phyloP scores from a whole-genome alignment of 768 basidiomycete genomes.

The Filobasidium wieringae region DNA sequence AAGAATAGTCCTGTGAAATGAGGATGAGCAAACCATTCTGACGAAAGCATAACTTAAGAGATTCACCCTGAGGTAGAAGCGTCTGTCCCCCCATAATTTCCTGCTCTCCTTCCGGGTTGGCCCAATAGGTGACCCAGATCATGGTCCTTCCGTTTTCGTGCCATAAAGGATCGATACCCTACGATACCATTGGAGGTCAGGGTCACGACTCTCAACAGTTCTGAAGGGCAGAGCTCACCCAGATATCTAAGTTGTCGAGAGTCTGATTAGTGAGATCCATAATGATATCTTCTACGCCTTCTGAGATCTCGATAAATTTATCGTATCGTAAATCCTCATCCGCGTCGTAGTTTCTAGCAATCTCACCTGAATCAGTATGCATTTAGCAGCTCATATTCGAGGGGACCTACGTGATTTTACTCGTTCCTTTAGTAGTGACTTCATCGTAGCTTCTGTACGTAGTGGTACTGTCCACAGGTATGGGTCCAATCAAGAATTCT shows the following conservation, averaged over 20 bases:
- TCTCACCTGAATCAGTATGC: too few relatives aligned
- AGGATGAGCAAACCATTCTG: background rate
- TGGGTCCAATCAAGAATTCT: conserved; percentile 22
- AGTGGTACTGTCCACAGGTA: conserved; percentile 9
- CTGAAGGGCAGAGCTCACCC: background rate
- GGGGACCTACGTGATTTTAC: too few relatives aligned
- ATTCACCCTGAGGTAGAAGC: conserved; percentile 21
- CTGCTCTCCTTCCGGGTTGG: conserved; percentile 9
- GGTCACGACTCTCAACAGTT: background rate
- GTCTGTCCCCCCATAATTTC: conserved; percentile 27
- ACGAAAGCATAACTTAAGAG: background rate
- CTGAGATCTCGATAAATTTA: conserved; percentile 7
- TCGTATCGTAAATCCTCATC: conserved; percentile 19
- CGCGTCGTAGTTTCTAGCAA: conserved; percentile 22
- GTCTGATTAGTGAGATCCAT: conserved; percentile 19
- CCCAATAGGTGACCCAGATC: conserved; percentile 23
- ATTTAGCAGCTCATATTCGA: too few relatives aligned
- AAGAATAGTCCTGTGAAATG: conserved; percentile 20
- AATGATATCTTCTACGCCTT: conserved; percentile 26
- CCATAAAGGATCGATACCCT: conserved; percentile 35
- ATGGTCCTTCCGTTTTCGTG: conserved; percentile 23
- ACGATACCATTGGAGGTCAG: conserved; percentile 7
- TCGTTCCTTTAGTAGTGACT: conserved; percentile 15
- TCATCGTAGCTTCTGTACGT: conserved; percentile 6
- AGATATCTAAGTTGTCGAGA: background rate